Evolutionary conservation across 345 rosid genomes (phyloP).

Genomic region (Luvunga scandens): DNA sequence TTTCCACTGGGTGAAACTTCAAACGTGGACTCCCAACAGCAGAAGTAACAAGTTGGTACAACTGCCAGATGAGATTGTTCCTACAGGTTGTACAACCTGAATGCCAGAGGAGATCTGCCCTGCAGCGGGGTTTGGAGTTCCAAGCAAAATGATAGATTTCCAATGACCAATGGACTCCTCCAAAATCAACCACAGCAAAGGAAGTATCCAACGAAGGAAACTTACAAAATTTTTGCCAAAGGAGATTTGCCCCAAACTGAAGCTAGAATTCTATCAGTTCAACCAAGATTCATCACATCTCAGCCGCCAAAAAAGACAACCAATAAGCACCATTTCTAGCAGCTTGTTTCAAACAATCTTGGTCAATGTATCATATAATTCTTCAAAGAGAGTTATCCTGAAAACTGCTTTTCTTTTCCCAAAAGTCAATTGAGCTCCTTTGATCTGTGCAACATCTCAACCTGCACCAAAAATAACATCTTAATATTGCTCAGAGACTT

Average conservation of each 20-base stretch:
- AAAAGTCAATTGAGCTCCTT: conserved; percentile 26
- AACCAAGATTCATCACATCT: conserved; percentile 3
- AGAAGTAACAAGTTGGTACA: conserved; percentile 15
- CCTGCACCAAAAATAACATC: conserved; percentile 35
- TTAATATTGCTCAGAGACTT: neutral
- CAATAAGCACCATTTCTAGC: conserved; percentile 25
- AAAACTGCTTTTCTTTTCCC: conserved; percentile 4
- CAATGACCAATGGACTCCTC: conserved; percentile 22
- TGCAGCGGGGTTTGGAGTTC: neutral
- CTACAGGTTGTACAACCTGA: conserved; percentile 12
- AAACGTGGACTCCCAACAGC: conserved; percentile 19
- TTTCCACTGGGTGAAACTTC: conserved; percentile 24
- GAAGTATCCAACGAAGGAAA: conserved; percentile 26
- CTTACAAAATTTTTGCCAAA: conserved; percentile 38
- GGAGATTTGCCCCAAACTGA: conserved; percentile 42
- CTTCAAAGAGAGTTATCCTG: conserved; percentile 9
- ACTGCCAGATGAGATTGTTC: neutral
- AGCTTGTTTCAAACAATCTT: conserved; percentile 14
- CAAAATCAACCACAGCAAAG: conserved; percentile 20
- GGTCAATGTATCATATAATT: conserved; percentile 3
- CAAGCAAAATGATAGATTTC: conserved; percentile 20
- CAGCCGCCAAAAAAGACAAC: conserved; percentile 19
- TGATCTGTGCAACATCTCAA: conserved; percentile 26
- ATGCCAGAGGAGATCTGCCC: conserved; percentile 28
- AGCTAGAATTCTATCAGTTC: conserved; percentile 5